These are phyloP conservation scores for Nitzschia sp. DNA, from an alignment of 108 stramenopile genomes.

Conservation along the genomic window DNA sequence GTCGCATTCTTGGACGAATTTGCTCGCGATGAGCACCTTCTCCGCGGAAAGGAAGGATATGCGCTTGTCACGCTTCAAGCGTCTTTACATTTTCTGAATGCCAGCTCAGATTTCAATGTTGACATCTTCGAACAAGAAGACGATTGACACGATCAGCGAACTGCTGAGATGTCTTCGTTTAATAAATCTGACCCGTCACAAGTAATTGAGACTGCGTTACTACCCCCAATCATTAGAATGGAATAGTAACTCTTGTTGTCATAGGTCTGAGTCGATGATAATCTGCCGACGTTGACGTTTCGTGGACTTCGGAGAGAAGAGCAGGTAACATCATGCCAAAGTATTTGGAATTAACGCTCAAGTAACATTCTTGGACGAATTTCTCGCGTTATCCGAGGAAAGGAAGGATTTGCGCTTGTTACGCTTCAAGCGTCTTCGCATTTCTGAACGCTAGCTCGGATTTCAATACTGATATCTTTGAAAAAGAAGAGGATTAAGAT, in stretches of 20 bases:
- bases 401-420: constrained; percentile 86
- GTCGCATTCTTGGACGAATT: constrained; percentile 88
- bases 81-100: constrained; percentile 79
- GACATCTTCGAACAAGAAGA: constrained; percentile 56
- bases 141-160: neutral
- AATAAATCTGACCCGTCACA: no score
- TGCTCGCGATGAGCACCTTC: constrained; percentile 80
- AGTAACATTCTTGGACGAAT: constrained; percentile 86
- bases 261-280: no score
- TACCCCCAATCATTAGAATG: no score
- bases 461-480: constrained; percentile 59
- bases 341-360: constrained; percentile 73
- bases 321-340: no score
- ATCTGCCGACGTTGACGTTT: no score
- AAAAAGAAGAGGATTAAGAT: constrained; percentile 35
- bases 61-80: constrained; percentile 85
- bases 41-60: constrained; percentile 87
- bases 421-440: constrained; percentile 85
- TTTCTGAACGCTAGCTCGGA: constrained; percentile 68
- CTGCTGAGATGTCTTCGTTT: neutral
- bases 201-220: no score
- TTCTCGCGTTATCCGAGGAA: constrained; percentile 80
- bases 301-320: no score
- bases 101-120: constrained; percentile 54
- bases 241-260: no score